Evolutionary conservation across 805 yeast species (phyloP).

Genomic region (Blastobotrys americana): DNA sequence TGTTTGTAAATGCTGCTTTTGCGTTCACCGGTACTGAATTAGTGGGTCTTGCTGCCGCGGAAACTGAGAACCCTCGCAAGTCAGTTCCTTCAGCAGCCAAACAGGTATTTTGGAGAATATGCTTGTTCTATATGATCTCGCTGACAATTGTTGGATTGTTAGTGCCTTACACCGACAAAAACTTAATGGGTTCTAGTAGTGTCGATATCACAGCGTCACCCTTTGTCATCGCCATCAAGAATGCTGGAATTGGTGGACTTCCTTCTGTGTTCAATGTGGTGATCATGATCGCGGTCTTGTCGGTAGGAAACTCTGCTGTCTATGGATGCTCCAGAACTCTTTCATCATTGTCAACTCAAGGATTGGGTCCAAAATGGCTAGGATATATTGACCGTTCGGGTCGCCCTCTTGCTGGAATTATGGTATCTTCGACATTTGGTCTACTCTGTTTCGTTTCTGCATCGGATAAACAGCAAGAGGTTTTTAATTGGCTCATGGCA

Average conservation of each 20-base stretch:
- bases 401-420: conserved; percentile 66
- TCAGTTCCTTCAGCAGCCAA: conserved; percentile 67
- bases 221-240: conserved; percentile 61
- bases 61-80: conserved; percentile 58
- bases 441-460: conserved; percentile 57
- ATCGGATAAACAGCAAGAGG: conserved; percentile 36
- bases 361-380: conserved; percentile 52
- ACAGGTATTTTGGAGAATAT: conserved; percentile 78
- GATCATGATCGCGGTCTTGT: conserved; percentile 57
- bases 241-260: conserved; percentile 59
- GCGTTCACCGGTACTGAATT: conserved; percentile 71
- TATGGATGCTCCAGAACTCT: conserved; percentile 65
- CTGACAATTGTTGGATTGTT: conserved; percentile 54
- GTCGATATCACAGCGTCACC: conserved; percentile 66
- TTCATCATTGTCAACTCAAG: conserved; percentile 59
- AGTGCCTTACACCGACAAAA: conserved; percentile 55
- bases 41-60: conserved; percentile 71
- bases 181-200: conserved; percentile 42
- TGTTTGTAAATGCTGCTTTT: conserved; percentile 72
- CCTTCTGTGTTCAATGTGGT: conserved; percentile 68
- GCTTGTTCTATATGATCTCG: conserved; percentile 59
- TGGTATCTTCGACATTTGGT: conserved; percentile 41
- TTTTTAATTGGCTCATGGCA: conserved; percentile 65
- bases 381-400: conserved; percentile 72
- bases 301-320: conserved; percentile 68